These are phyloP conservation scores for Persicaria tinctoria DNA, from an alignment of 148 eudicot species.

Conservation along the genomic window DNA sequence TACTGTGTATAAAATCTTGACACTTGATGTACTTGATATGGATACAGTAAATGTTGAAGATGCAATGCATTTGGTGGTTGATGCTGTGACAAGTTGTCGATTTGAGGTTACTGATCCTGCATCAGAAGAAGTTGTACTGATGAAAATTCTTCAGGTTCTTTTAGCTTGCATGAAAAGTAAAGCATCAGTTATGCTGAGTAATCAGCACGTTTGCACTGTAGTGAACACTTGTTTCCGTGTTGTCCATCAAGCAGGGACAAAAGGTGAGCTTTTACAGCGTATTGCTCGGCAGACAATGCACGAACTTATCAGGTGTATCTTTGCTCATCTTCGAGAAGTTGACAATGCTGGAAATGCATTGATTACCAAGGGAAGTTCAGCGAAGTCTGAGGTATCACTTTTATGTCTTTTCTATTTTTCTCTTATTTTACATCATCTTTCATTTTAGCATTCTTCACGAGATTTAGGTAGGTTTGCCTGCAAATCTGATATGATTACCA, in stretches of 20 bases:
- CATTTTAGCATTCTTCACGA: background rate
- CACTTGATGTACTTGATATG: constrained; percentile 66
- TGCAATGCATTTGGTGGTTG: constrained; percentile 82
- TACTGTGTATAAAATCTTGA: constrained; percentile 77
- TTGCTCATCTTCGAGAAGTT: constrained; percentile 55
- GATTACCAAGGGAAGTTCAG: constrained; percentile 26
- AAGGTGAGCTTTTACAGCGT: constrained; percentile 86
- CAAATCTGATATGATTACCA: background rate
- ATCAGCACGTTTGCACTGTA: constrained; percentile 91
- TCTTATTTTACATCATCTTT: background rate
- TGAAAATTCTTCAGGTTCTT: constrained; percentile 90
- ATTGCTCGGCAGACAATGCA: constrained; percentile 89
- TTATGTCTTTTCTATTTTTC: background rate
- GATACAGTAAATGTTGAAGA: constrained; percentile 58
- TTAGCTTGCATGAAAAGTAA: constrained; percentile 88
- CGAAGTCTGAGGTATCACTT: constrained; percentile 40
- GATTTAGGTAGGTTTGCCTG: background rate
- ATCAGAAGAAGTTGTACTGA: constrained; percentile 88
- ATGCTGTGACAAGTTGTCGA: constrained; percentile 84
- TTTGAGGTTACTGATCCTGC: constrained; percentile 97
- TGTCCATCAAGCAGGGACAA: constrained; percentile 86
- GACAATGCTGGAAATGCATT: constrained; percentile 26
- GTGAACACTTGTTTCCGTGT: constrained; percentile 84
- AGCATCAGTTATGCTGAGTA: constrained; percentile 67
- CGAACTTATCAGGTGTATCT: constrained; percentile 78